A percentile compares a stretch with the other conserved stretches of the same genome.
These are phyloP conservation scores for Uronychia setigera DNA, from an alignment of 73 alveolate species.

Conservation along the genomic window DNA sequence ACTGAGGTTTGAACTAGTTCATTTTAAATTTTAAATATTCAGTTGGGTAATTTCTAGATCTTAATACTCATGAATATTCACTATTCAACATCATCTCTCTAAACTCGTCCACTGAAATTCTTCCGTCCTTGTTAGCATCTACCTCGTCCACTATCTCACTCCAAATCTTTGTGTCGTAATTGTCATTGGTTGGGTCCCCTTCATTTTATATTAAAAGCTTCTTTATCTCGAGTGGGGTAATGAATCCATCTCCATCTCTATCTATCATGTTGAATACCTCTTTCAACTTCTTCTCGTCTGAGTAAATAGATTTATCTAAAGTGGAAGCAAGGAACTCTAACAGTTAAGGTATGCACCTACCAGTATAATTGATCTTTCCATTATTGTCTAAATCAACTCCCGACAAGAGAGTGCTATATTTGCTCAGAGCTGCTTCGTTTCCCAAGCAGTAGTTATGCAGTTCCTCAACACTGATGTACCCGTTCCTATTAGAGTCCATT, in stretches of 20 bases:
- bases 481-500: conserved; percentile 30
- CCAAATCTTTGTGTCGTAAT: too few species aligned
- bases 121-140: conserved; percentile 47
- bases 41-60: too few species aligned
- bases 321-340: conserved; percentile 66
- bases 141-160: conserved; percentile 50
- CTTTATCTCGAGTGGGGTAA: too few species aligned
- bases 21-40: too few species aligned
- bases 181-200: too few species aligned
- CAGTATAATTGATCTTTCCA: conserved; percentile 57
- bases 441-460: conserved; percentile 12
- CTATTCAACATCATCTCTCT: too few species aligned
- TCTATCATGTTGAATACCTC: neutral
- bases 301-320: conserved; percentile 17
- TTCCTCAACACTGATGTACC: conserved; percentile 31
- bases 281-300: conserved; percentile 8
- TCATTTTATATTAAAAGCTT: too few species aligned
- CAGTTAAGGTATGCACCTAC: neutral
- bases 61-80: too few species aligned
- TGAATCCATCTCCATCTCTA: neutral
- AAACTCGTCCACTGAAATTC: conserved; percentile 40
- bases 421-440: conserved; percentile 6
- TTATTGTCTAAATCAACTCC: conserved; percentile 54
- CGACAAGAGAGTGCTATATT: conserved; percentile 12
- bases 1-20: too few species aligned